Percentiles rank a stretch among this genome's conserved stretches.
phyloP scores from a whole-genome alignment of 805 yeast species.

The Citeromyces matritensis region DNA sequence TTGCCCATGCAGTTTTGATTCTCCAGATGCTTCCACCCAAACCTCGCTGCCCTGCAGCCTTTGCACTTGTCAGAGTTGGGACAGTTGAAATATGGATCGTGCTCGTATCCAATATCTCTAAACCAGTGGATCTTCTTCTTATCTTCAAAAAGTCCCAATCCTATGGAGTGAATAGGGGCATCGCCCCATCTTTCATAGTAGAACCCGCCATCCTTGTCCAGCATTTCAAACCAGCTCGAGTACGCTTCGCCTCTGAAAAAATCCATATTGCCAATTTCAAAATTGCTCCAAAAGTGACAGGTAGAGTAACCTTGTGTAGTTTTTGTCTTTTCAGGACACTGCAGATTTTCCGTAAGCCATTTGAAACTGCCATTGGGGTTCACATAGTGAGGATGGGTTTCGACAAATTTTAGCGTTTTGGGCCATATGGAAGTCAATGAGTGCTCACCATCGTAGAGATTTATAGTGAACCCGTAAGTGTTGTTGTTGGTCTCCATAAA shows the following conservation, averaged over 20 bases:
- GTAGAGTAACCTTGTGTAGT: constrained; percentile 29
- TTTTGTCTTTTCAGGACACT: constrained; percentile 27
- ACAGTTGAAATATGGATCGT: constrained; percentile 63
- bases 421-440: constrained; percentile 56
- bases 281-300: constrained; percentile 87
- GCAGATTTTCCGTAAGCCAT: constrained; percentile 34
- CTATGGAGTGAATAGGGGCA: constrained; percentile 80
- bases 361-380: constrained; percentile 37
- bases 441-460: constrained; percentile 55
- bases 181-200: constrained; percentile 93
- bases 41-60: constrained; percentile 25
- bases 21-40: constrained; percentile 35
- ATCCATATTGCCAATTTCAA: constrained; percentile 77
- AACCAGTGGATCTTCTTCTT: constrained; percentile 70
- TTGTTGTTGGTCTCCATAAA: constrained; percentile 55
- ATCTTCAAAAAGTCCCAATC: constrained; percentile 58
- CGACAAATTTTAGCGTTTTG: constrained; percentile 44
- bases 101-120: constrained; percentile 68
- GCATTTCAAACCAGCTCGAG: constrained; percentile 39
- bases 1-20: constrained; percentile 63
- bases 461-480: constrained; percentile 60
- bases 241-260: constrained; percentile 62
- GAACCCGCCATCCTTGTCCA: constrained; percentile 66
- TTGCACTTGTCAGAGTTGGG: constrained; percentile 39
- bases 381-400: constrained; percentile 40